Evolutionary conservation across 140 eudicot species (phyloP).

Genomic region (Flaveria floridana): DNA sequence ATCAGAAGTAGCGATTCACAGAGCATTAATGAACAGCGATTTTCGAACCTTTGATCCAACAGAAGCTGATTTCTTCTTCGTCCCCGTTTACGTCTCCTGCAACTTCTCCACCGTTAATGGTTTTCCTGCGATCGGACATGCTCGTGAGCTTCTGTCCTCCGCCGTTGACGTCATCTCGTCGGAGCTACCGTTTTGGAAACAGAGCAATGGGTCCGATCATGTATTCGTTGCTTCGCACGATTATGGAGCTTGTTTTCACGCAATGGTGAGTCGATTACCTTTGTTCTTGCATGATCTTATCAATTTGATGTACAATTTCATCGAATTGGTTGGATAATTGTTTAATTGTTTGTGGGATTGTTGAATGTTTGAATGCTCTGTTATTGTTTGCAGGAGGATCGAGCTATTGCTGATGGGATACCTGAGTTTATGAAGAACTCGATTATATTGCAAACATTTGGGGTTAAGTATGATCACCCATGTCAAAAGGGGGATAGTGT

Average conservation of each 20-base stretch:
- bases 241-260: conserved; percentile 89
- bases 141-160: conserved; percentile 53
- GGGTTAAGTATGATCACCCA: conserved; percentile 68
- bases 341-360: background rate
- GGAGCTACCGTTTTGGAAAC: conserved; percentile 75
- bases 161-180: conserved; percentile 62
- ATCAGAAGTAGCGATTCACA: conserved; percentile 80
- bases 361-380: background rate
- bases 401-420: conserved; percentile 70
- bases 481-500: conserved; percentile 64
- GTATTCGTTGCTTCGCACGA: conserved; percentile 86
- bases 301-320: too few relatives aligned
- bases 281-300: too few relatives aligned
- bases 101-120: conserved; percentile 84
- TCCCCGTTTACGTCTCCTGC: conserved; percentile 88
- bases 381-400: conserved; percentile 57
- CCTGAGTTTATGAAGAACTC: conserved; percentile 69
- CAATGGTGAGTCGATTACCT: conserved; percentile 42
- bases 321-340: background rate
- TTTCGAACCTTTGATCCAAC: conserved; percentile 57
- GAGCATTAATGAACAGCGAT: conserved; percentile 49
- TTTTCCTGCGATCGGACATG: conserved; percentile 86
- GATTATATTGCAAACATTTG: conserved; percentile 75
- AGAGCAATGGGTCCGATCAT: conserved; percentile 66
- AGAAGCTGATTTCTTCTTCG: conserved; percentile 84